Conservation (phyloP, 768 basidiomycete genomes). For the Kwoniella newhampshirensis region DNA sequence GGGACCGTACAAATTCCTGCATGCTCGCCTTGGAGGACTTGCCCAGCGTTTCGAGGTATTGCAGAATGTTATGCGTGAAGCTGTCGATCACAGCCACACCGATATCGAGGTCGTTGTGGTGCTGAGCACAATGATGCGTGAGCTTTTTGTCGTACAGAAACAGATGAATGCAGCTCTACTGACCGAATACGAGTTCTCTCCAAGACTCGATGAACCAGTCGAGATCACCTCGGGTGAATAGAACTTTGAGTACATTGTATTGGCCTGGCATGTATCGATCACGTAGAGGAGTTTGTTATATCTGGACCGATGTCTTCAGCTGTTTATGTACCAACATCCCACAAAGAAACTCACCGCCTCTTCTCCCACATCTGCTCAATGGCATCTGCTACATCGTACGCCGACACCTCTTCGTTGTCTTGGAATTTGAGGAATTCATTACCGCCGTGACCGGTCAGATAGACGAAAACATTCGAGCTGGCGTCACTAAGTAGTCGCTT, state of each 20-base stretch:
- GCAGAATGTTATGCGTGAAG: slow-evolving; percentile 86
- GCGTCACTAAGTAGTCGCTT: slow-evolving; percentile 91
- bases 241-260: slow-evolving; percentile 88
- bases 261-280: slow-evolving; percentile 98
- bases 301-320: slow-evolving; percentile 52
- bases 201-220: slow-evolving; percentile 78
- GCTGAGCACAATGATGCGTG: slow-evolving; percentile 56
- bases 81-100: slow-evolving; percentile 94
- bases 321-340: not conserved
- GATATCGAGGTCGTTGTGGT: slow-evolving; percentile 89
- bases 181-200: slow-evolving; percentile 91
- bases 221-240: slow-evolving; percentile 92
- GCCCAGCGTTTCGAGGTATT: slow-evolving; percentile 87
- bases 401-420: slow-evolving; percentile 96
- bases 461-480: slow-evolving; percentile 88
- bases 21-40: slow-evolving; percentile 80
- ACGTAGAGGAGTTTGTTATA: slow-evolving; percentile 98
- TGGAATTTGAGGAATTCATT: slow-evolving; percentile 99
- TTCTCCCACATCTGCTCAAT: slow-evolving; percentile 99
- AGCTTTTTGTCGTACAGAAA: no score
- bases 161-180: slow-evolving; percentile 48
- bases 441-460: slow-evolving; percentile 98
- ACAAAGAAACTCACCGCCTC: slow-evolving; percentile 64
- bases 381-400: slow-evolving; percentile 95
- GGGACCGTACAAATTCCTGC: slow-evolving; percentile 69